Conservation (phyloP, 495 filamentous ascomycete species). For the Beverwykella pulmonaria region DNA sequence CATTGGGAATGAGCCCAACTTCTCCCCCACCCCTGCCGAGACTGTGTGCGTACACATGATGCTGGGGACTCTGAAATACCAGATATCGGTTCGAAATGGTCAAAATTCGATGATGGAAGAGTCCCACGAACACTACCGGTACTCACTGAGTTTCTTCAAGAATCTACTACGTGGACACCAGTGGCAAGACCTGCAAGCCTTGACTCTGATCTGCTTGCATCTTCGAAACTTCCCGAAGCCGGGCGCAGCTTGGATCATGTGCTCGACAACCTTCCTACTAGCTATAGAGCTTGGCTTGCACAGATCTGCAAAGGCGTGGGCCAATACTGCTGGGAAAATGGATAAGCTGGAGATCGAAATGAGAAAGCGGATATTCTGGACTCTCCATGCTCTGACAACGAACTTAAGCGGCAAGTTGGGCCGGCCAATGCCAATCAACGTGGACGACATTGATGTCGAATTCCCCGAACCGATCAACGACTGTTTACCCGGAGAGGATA, state of each 20-base stretch:
- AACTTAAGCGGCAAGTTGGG: slow-evolving; percentile 73
- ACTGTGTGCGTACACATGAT: slow-evolving; percentile 75
- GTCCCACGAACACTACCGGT: slow-evolving; percentile 77
- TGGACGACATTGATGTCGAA: slow-evolving; percentile 75
- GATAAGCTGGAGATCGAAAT: slow-evolving; percentile 68
- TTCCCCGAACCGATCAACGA: slow-evolving; percentile 71
- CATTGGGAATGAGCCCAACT: slow-evolving; percentile 65
- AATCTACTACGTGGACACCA: slow-evolving; percentile 61
- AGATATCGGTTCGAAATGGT: slow-evolving; percentile 66
- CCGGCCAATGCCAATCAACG: slow-evolving; percentile 69
- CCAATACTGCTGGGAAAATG: slow-evolving; percentile 47
- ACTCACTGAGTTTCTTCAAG: slow-evolving; percentile 66
- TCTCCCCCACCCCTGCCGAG: slow-evolving; percentile 63
- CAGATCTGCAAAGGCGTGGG: slow-evolving; percentile 66
- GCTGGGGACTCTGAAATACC: slow-evolving; percentile 74
- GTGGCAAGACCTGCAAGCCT: slow-evolving; percentile 68
- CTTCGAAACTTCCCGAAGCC: slow-evolving; percentile 79
- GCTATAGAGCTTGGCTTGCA: slow-evolving; percentile 75
- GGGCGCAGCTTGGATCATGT: slow-evolving; percentile 67
- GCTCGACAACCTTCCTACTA: slow-evolving; percentile 60
- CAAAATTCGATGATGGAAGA: slow-evolving; percentile 58
- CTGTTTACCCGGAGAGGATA: slow-evolving; percentile 58
- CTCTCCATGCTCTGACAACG: slow-evolving; percentile 62
- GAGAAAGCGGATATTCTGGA: slow-evolving; percentile 77
- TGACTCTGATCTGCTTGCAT: slow-evolving; percentile 68